Conservation (phyloP, 2,329 filamentous ascomycete genomes). For the Chaetomiaceae sp. region DNA sequence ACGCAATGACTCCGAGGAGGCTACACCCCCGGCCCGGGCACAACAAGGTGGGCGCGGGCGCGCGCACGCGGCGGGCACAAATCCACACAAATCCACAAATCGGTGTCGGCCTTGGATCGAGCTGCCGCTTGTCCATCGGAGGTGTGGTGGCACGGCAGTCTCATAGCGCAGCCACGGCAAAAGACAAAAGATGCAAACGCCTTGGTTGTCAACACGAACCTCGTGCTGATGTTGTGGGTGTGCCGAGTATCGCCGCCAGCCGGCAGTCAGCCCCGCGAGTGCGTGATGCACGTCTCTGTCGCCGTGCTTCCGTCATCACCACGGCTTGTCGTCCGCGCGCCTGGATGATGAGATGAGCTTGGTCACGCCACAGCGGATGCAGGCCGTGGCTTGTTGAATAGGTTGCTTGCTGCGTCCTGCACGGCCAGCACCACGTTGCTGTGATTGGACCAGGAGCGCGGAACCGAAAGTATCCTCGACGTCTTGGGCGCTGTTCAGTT, state of each 20-base stretch:
- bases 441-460: constrained; percentile 23
- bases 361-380: constrained; percentile 14
- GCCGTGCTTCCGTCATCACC: not conserved
- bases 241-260: not conserved
- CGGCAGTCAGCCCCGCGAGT: constrained; percentile 4
- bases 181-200: constrained; percentile 2
- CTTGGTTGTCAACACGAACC: not conserved
- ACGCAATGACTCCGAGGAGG: constrained; percentile 18
- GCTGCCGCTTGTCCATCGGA: not conserved
- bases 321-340: not conserved
- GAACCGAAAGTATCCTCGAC: constrained; percentile 10
- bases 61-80: too few relatives aligned
- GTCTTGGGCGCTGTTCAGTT: constrained; percentile 4
- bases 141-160: constrained; percentile 24
- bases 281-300: not conserved
- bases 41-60: constrained; percentile 1
- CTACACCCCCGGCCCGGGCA: constrained; percentile 11
- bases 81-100: constrained; percentile 14
- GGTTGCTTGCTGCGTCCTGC: constrained; percentile 13
- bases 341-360: not conserved
- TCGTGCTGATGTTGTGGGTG: too few relatives aligned
- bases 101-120: constrained; percentile 10
- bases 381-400: constrained; percentile 17
- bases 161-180: constrained; percentile 4
- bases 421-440: constrained; percentile 11